These are phyloP conservation scores for Dillenia suffruticosa DNA, from an alignment of 164 flowering plant species.

Conservation along the genomic window DNA sequence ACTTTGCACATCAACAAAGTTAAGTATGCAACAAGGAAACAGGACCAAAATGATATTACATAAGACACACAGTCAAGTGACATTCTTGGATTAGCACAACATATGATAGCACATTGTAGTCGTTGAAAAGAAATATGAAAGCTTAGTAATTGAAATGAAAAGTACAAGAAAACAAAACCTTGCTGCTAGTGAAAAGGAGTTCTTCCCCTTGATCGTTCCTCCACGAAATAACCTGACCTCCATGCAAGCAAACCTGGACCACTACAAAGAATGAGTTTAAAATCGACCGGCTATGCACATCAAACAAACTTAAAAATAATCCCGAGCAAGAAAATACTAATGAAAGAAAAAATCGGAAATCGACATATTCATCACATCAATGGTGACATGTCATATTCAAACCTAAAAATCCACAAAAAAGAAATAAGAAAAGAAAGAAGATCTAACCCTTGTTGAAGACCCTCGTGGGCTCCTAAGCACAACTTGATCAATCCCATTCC, in stretches of 20 bases:
- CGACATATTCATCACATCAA: too few species aligned
- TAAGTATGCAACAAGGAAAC: too few species aligned
- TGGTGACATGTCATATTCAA: not conserved
- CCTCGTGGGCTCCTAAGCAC: slow-evolving; percentile 71
- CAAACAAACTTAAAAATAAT: too few species aligned
- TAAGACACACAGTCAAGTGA: too few species aligned
- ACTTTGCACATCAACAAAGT: too few species aligned
- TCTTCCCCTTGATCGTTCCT: slow-evolving; percentile 85
- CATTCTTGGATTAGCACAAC: too few species aligned
- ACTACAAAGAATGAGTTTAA: slow-evolving; percentile 1
- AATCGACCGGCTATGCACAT: too few species aligned
- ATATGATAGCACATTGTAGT: too few species aligned
- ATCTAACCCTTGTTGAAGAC: slow-evolving; percentile 70
- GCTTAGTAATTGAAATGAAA: not conserved
- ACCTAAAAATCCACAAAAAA: not conserved
- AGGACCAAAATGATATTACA: too few species aligned
- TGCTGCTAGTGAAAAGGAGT: slow-evolving; percentile 82
- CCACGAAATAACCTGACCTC: slow-evolving; percentile 92
- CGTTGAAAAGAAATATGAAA: too few species aligned
- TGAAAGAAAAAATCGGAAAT: too few species aligned
- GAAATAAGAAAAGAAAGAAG: not conserved
- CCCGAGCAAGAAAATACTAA: too few species aligned
- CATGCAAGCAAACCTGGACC: slow-evolving; percentile 82
- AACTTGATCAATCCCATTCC: slow-evolving; percentile 85
- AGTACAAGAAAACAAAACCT: slow-evolving; percentile 40